Evolutionary conservation across 345 rosid species (phyloP).

Genomic region (Schrenkiella parvula): DNA sequence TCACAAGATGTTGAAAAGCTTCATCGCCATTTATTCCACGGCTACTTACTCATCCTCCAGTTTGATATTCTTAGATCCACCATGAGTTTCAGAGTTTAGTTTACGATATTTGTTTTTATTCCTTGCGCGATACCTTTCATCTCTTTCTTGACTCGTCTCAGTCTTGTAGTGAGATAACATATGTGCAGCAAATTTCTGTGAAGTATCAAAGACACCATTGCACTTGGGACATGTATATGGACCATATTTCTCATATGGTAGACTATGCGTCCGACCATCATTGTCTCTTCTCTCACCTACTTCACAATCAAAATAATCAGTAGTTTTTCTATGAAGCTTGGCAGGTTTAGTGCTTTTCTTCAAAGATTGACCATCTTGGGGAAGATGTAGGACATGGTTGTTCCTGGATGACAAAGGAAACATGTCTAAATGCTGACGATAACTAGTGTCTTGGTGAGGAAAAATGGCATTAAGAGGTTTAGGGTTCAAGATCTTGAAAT

Average conservation of each 20-base stretch:
- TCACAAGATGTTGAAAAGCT: background rate
- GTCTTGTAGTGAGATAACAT: conserved; percentile 14
- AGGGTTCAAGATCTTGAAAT: background rate
- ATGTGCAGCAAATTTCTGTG: conserved; percentile 23
- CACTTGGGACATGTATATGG: conserved; percentile 30
- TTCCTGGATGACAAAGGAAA: background rate
- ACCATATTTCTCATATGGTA: conserved; percentile 8
- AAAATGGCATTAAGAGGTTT: background rate
- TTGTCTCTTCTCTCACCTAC: background rate
- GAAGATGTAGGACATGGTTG: background rate
- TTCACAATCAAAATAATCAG: background rate
- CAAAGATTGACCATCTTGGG: background rate
- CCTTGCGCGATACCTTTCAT: background rate
- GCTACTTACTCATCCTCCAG: background rate
- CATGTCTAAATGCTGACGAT: background rate
- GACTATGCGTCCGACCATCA: conserved; percentile 24
- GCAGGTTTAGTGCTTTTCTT: background rate
- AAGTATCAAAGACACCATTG: conserved; percentile 7
- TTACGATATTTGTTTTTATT: background rate
- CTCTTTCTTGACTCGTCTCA: background rate
- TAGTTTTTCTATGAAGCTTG: background rate
- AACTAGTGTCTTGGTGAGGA: background rate
- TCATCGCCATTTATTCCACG: background rate
- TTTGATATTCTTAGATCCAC: background rate
- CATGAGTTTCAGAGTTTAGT: background rate